Evolutionary conservation across 306 rosid genomes (phyloP).

Genomic region (Prunus campanulata): DNA sequence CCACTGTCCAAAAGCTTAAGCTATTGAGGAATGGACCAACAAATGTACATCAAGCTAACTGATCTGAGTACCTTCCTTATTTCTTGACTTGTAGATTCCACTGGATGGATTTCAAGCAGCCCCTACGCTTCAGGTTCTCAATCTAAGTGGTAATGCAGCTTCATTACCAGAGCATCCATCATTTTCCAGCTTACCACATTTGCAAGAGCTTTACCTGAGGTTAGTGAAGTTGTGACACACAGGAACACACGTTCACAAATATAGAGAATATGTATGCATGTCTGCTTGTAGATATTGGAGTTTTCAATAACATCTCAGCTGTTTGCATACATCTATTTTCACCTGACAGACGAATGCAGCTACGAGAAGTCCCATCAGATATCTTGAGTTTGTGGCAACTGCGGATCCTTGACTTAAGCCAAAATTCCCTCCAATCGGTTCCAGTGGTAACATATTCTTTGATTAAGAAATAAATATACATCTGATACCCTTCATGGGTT

Average conservation of each 20-base stretch:
- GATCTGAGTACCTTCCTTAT: slow-evolving; percentile 24
- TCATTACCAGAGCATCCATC: slow-evolving; percentile 56
- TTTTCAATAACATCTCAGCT: slow-evolving; percentile 4
- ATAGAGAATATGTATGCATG: slow-evolving; percentile 4
- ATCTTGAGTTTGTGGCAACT: slow-evolving; percentile 60
- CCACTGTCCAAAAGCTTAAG: not conserved
- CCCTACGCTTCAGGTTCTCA: slow-evolving; percentile 73
- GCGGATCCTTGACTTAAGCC: slow-evolving; percentile 76
- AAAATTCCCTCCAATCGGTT: slow-evolving; percentile 74
- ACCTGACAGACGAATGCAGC: slow-evolving; percentile 66
- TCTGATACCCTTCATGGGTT: not conserved
- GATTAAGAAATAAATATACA: not conserved
- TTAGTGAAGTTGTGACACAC: slow-evolving; percentile 33
- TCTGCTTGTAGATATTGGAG: not conserved
- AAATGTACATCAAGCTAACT: not conserved
- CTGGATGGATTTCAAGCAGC: slow-evolving; percentile 68
- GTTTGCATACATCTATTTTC: slow-evolving; percentile 3
- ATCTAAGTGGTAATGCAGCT: slow-evolving; percentile 70
- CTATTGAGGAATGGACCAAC: not conserved
- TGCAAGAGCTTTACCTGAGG: slow-evolving; percentile 93
- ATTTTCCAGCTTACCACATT: slow-evolving; percentile 64
- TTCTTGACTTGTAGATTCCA: slow-evolving; percentile 60
- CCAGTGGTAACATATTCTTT: slow-evolving; percentile 59
- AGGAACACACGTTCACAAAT: slow-evolving; percentile 5
- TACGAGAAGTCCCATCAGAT: slow-evolving; percentile 65